A percentile compares a stretch with the other conserved stretches of the same genome.
phyloP scores from a whole-genome alignment of 768 basidiomycete species.

The Termitomyces sp. region DNA sequence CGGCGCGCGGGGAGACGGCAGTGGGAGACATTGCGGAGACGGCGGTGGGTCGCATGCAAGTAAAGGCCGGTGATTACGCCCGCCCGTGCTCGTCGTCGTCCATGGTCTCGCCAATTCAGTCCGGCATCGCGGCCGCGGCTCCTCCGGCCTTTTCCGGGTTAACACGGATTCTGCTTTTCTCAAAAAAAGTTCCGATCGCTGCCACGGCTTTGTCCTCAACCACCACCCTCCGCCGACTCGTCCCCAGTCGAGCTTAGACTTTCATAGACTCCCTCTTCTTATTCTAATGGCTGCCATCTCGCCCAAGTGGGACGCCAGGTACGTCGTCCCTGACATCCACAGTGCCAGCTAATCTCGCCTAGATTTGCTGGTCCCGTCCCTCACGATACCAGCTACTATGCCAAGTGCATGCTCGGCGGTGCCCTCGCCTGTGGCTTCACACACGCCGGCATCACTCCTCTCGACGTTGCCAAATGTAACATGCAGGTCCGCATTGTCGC shows the following conservation, averaged over 20 bases:
- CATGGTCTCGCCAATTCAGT: background rate
- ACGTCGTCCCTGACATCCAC: background rate
- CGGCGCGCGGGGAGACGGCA: conserved; percentile 3
- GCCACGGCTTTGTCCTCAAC: conserved; percentile 16
- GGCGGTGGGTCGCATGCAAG: conserved; percentile 1
- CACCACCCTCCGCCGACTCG: conserved; percentile 20
- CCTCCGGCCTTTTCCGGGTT: conserved; percentile 34
- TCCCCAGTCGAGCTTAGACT: conserved; percentile 17
- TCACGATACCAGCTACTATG: conserved; percentile 71
- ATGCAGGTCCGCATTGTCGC: conserved; percentile 60
- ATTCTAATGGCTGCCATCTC: conserved; percentile 46
- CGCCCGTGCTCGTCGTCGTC: background rate
- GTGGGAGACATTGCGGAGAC: conserved; percentile 8
- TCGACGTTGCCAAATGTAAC: conserved; percentile 89
- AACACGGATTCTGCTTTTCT: conserved; percentile 24
- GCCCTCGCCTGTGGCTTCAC: conserved; percentile 83
- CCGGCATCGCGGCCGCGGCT: conserved; percentile 26
- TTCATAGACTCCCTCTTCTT: conserved; percentile 21
- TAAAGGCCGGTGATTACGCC: too few relatives aligned
- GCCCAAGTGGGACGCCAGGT: conserved; percentile 78
- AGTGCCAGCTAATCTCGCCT: conserved; percentile 4
- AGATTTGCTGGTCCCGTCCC: conserved; percentile 70
- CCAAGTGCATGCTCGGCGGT: conserved; percentile 88
- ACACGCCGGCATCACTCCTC: conserved; percentile 82
- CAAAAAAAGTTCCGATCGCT: conserved; percentile 8